Base-by-base conservation (phyloP, 805 yeast genomes). In the Zygosaccharomyces bisporus region DNA sequence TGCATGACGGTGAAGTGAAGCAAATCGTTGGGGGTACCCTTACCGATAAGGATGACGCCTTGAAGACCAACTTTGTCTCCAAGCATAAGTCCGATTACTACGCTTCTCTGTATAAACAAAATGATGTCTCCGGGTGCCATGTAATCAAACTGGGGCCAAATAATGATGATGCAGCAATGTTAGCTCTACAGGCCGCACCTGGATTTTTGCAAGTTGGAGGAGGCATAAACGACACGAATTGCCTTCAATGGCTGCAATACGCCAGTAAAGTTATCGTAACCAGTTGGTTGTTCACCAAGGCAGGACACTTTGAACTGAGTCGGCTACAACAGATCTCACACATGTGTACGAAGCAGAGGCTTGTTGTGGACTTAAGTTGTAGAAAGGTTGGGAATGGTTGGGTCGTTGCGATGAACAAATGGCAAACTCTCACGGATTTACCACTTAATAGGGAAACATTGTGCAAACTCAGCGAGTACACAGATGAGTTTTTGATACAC, bases 401-500 rank as follows among this genome's bases (percentile, higher is more conserved):
- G 99, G 75, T 83, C 27, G 99, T 93, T n/a, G 96, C 98, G 2
- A 93, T 89, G 80, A 90, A 93, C 67, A 85, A 89, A 65, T 93
- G 99, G 99, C 97, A 90, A 63, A 85, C 90, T 0, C 66, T 90
- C 21, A 93, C 99, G 0, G 74, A 74, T 31, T 73, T 81, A 35
- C 74, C 68, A 44, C 70, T 93, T 43, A 71, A 70, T 39, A 61
- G 64, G 39, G 76, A 74, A 19, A 75, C 84, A 20, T 75, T 93
- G 47, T 60, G 55, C 3, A 48, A 64, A 37, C 72, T 93, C 31
- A 66, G 82, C 6, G 44, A 70, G 39, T 86, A 83, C 66, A 87
- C 97, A 56, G 76, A 79, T 51, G 99, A 93, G 67, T 86, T 91
- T 58, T 69, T 93, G 43, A 83, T 93, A 13, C 99, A 93, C 68